Percentiles rank a stretch among this genome's conserved stretches.
These are phyloP conservation scores for Sporothrix humicola DNA, from an alignment of 2,329 filamentous ascomycete genomes.

Conservation along the genomic window DNA sequence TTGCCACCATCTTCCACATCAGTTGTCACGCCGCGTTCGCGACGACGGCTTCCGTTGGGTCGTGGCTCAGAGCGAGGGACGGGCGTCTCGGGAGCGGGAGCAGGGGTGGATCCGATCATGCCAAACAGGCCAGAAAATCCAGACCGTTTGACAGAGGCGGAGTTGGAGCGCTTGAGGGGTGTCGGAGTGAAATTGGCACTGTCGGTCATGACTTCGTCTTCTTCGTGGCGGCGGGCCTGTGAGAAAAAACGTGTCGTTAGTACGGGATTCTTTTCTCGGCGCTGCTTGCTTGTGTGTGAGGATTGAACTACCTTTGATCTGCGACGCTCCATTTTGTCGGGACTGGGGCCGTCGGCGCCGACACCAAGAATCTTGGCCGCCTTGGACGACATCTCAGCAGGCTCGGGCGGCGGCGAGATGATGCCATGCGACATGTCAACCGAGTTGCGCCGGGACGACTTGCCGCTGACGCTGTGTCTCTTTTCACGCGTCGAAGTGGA, in stretches of 20 bases:
- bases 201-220: conserved; percentile 66
- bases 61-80: conserved; percentile 42
- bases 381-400: conserved; percentile 71
- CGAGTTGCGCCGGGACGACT: conserved; percentile 67
- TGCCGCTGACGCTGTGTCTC: conserved; percentile 53
- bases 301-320: conserved; percentile 51
- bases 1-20: conserved; percentile 57
- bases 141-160: conserved; percentile 65
- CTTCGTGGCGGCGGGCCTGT: conserved; percentile 68
- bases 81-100: neutral
- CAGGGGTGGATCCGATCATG: conserved; percentile 55
- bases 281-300: neutral
- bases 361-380: conserved; percentile 77
- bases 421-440: conserved; percentile 69
- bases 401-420: conserved; percentile 74
- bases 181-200: conserved; percentile 53
- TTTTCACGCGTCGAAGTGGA: conserved; percentile 72
- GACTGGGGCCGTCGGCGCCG: conserved; percentile 49
- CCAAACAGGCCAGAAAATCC: conserved; percentile 67
- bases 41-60: conserved; percentile 53
- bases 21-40: conserved; percentile 52
- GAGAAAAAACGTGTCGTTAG: neutral
- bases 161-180: conserved; percentile 65
- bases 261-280: neutral
- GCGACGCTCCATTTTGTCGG: conserved; percentile 55